Conservation (phyloP, 192 early-diverging fungal genomes). For the Spizellomyces punctatus region DNA sequence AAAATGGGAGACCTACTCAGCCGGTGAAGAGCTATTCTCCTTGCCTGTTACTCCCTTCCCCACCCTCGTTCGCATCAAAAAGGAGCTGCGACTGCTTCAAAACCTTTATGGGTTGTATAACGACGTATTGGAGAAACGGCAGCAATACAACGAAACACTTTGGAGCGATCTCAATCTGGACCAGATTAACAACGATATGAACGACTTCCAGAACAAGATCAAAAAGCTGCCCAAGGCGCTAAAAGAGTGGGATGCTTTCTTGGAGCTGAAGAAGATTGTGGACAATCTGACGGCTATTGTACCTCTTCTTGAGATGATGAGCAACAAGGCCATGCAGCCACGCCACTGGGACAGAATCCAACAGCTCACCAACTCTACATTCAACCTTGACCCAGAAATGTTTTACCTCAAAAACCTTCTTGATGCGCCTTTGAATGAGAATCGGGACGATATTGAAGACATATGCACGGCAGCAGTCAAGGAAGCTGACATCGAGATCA, state of each 20-base stretch:
- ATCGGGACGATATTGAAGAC: conserved; percentile 67
- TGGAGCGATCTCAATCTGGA: conserved; percentile 63
- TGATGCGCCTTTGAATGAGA: conserved; percentile 58
- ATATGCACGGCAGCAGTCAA: conserved; percentile 66
- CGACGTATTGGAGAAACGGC: conserved; percentile 62
- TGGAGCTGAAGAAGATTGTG: conserved; percentile 63
- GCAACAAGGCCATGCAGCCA: conserved; percentile 63
- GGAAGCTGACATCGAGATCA: conserved; percentile 68
- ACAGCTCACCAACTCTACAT: conserved; percentile 52
- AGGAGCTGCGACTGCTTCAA: conserved; percentile 65
- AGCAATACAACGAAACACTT: conserved; percentile 60
- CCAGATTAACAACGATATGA: conserved; percentile 62
- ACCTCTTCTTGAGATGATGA: conserved; percentile 64
- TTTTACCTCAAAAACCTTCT: conserved; percentile 64
- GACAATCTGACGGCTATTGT: conserved; percentile 61
- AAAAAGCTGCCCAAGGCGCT: conserved; percentile 70
- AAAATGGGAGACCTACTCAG: conserved; percentile 70
- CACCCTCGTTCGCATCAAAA: conserved; percentile 59
- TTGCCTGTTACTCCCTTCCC: conserved; percentile 70
- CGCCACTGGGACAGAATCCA: conserved; percentile 64
- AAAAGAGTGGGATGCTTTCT: conserved; percentile 68
- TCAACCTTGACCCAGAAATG: conserved; percentile 65
- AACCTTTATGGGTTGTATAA: conserved; percentile 70
- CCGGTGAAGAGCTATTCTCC: conserved; percentile 65
- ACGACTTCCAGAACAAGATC: conserved; percentile 66